Percentiles rank a stretch among this genome's conserved stretches.
Evolutionary conservation across 2,329 filamentous ascomycete genomes (phyloP).

Genomic region (Xylariaceae sp.): DNA sequence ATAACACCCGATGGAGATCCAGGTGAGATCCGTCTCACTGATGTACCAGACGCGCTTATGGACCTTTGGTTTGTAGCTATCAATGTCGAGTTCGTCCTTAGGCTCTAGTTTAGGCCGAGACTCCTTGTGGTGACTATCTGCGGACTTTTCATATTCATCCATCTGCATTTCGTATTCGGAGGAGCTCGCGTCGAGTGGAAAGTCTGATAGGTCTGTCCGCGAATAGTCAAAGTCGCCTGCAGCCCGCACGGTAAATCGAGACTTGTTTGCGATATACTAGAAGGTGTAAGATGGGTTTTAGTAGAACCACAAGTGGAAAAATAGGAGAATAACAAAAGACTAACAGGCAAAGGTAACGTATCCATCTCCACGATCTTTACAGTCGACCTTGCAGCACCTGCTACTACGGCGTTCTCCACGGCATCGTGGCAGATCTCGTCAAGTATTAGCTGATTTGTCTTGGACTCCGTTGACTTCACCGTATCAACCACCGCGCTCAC

Average conservation of each 20-base stretch:
- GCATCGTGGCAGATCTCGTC: conserved; percentile 48
- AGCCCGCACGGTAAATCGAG: conserved; percentile 62
- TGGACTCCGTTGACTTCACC: conserved; percentile 54
- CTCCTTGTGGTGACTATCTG: conserved; percentile 13
- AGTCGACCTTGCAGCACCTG: conserved; percentile 51
- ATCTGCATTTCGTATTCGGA: conserved; percentile 26
- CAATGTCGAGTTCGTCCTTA: conserved; percentile 36
- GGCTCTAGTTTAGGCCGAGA: conserved; percentile 14
- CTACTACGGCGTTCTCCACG: conserved; percentile 50
- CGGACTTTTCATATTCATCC: conserved; percentile 34
- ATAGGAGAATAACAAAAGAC: conserved; percentile 6
- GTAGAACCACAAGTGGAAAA: not conserved
- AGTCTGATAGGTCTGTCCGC: conserved; percentile 37
- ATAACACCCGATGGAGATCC: conserved; percentile 64
- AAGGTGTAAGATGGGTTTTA: not conserved
- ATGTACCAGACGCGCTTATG: conserved; percentile 61
- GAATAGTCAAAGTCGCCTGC: conserved; percentile 62
- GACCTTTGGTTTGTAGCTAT: conserved; percentile 55
- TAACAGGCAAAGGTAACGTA: conserved; percentile 57
- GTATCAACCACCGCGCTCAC: conserved; percentile 62
- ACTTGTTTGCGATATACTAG: conserved; percentile 59
- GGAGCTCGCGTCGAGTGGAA: conserved; percentile 18
- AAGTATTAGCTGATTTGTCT: conserved; percentile 45
- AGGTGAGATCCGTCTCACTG: conserved; percentile 62
- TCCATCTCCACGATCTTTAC: conserved; percentile 59